phyloP scores from a whole-genome alignment of 805 yeast species.

The Metschnikowia colocasiae region DNA sequence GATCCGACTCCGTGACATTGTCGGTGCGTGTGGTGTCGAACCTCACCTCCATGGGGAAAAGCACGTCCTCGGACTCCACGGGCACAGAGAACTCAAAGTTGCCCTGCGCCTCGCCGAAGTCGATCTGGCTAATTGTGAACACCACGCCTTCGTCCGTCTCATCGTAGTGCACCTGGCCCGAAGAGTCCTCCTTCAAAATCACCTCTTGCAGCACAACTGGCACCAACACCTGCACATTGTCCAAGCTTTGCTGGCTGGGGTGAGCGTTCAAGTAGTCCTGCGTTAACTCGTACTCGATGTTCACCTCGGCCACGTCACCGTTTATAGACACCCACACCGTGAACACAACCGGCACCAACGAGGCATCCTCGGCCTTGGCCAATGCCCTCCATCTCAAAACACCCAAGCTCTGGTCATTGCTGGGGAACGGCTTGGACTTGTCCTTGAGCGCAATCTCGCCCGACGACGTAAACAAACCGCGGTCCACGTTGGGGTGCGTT shows the following conservation, averaged over 20 bases:
- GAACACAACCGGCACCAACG: constrained; percentile 58
- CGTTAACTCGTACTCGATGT: constrained; percentile 82
- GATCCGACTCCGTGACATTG: constrained; percentile 35
- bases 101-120: constrained; percentile 55
- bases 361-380: constrained; percentile 53
- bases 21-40: constrained; percentile 49
- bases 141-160: constrained; percentile 66
- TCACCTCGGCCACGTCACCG: constrained; percentile 62
- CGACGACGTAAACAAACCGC: constrained; percentile 55
- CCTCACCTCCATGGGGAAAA: constrained; percentile 82
- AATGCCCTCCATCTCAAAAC: constrained; percentile 88
- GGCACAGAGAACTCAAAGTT: constrained; percentile 77
- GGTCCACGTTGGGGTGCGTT: constrained; percentile 96
- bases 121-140: constrained; percentile 57
- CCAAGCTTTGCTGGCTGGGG: constrained; percentile 41
- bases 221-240: constrained; percentile 53
- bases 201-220: constrained; percentile 63
- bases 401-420: constrained; percentile 85
- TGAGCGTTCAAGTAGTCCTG: constrained; percentile 33
- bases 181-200: constrained; percentile 45
- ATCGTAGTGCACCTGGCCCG: constrained; percentile 48
- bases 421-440: constrained; percentile 76
- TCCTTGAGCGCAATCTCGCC: constrained; percentile 73
- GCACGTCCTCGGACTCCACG: constrained; percentile 70
- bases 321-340: constrained; percentile 81